phyloP scores from a whole-genome alignment of 1,284 basidiomycete genomes.

The Trametes hirsuta region DNA sequence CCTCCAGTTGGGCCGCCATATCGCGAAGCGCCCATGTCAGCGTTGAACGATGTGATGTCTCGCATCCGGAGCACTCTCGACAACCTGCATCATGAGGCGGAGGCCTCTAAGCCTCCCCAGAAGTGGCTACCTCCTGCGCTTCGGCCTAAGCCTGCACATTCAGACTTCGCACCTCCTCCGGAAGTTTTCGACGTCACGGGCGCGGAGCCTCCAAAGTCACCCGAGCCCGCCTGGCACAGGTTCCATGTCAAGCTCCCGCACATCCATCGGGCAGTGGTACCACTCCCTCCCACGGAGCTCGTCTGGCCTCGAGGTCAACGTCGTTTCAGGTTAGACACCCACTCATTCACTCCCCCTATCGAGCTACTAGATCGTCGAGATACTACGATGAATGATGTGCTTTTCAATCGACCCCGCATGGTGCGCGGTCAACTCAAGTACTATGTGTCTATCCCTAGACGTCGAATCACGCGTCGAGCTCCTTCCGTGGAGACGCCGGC shows the following conservation, averaged over 20 bases:
- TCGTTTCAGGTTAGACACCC: constrained; percentile 63
- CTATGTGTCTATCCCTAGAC: constrained; percentile 58
- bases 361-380: constrained; percentile 64
- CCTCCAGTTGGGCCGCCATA: constrained; percentile 42
- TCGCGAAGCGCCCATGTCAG: constrained; percentile 73
- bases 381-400: constrained; percentile 69
- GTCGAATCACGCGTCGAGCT: constrained; percentile 11
- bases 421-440: constrained; percentile 52
- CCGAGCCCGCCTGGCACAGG: constrained; percentile 56
- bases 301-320: constrained; percentile 42
- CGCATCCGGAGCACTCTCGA: constrained; percentile 86
- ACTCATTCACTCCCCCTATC: constrained; percentile 79
- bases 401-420: constrained; percentile 56
- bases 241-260: constrained; percentile 63
- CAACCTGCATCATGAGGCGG: constrained; percentile 56
- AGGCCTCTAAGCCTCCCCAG: constrained; percentile 23
- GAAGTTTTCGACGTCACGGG: constrained; percentile 56
- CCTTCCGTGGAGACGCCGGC: background rate
- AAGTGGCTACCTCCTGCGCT: constrained; percentile 65
- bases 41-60: constrained; percentile 85
- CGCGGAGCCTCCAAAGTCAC: constrained; percentile 55
- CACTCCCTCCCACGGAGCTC: constrained; percentile 51
- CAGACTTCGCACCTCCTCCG: constrained; percentile 40
- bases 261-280: constrained; percentile 43
- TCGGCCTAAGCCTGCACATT: constrained; percentile 34